These are phyloP conservation scores for Chlamydomonas sphaeroides DNA, from an alignment of 139 green algal species.

Conservation along the genomic window DNA sequence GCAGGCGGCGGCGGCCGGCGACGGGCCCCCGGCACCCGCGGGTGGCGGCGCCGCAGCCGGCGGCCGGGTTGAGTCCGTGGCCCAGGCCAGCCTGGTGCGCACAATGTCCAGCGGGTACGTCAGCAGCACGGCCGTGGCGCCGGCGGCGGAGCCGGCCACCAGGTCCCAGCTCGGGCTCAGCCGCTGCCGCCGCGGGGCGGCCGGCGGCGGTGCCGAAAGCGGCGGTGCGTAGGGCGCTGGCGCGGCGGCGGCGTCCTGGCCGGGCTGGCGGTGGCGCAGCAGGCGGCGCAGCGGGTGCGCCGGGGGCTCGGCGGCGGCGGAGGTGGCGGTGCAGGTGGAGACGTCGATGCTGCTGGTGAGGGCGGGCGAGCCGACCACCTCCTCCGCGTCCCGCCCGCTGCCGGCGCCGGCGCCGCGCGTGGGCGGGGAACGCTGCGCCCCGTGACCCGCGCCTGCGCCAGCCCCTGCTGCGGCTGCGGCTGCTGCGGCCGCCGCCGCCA, in stretches of 20 bases:
- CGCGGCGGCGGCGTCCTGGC: conserved; percentile 13
- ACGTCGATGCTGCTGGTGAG: conserved; percentile 19
- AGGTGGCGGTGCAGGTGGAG: background rate
- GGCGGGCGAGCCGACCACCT: background rate
- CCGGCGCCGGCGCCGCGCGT: background rate
- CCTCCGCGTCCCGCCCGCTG: background rate
- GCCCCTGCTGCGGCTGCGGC: too few species aligned
- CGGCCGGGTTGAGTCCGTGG: too few species aligned
- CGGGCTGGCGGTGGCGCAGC: background rate
- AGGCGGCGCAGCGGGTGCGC: too few species aligned
- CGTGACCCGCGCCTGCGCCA: too few species aligned
- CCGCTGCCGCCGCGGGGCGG: background rate
- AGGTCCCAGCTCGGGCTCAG: conserved; percentile 71
- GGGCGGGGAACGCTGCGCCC: too few species aligned
- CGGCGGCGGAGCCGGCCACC: conserved; percentile 78
- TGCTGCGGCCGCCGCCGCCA: too few species aligned
- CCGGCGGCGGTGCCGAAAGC: background rate
- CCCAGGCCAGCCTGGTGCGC: conserved; percentile 84
- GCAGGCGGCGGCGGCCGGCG: too few species aligned
- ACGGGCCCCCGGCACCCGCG: too few species aligned
- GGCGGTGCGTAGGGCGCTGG: background rate
- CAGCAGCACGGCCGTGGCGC: conserved; percentile 85
- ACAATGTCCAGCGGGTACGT: conserved; percentile 95
- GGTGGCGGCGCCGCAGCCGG: too few species aligned
- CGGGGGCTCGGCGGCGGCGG: background rate